Base-by-base conservation (phyloP, 148 eudicot genomes). In the Heliamphora exappendiculata region DNA sequence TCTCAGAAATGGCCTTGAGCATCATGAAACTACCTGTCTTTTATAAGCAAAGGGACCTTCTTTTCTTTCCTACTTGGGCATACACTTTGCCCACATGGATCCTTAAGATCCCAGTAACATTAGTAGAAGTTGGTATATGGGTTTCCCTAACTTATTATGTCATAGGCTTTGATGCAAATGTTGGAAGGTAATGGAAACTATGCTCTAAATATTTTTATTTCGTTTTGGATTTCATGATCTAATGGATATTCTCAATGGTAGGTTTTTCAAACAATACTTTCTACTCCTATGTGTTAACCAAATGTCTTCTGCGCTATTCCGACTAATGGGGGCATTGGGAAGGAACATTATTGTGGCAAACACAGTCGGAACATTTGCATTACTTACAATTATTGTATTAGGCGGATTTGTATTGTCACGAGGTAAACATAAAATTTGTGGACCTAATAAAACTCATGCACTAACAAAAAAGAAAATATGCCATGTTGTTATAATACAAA, bases 61-160 rank as follows among this genome's bases (percentile, higher is more conserved):
- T 85, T 3, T 90, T 93, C 42, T 93, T 83, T 28, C 98, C 98
- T 63, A 86, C 97, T 36, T 93, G 97, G 98, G 94, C 97, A 51
- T 93, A 87, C 72, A 51, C 94, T 80, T 59, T 93, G 68, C 97
- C 98, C 1, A 42, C 87, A 36, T 93, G 92, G 89, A 70, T 93
- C 57, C 91, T 93, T 63, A 90, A 90, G 77, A 75, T 93, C 66
- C 98, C 98, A 26, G 79, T 93, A 51, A 73, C 94, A 31, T 33
- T 91, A 42, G 71, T 88, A 29, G 98, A 93, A 82, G 84, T 86
- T 3, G 84, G 79, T 39, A 78, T 91, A 47, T 93, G 97, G 97
- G 89, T 87, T 17, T 63, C 64, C 31, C 54, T 84, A 77, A 91
- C 97, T 50, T 93, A 93, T 77, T 93, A 89, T 62, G 79, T 82